phyloP scores from a whole-genome alignment of 1,139 yeast genomes.

The Suhomyces bribrorum region DNA sequence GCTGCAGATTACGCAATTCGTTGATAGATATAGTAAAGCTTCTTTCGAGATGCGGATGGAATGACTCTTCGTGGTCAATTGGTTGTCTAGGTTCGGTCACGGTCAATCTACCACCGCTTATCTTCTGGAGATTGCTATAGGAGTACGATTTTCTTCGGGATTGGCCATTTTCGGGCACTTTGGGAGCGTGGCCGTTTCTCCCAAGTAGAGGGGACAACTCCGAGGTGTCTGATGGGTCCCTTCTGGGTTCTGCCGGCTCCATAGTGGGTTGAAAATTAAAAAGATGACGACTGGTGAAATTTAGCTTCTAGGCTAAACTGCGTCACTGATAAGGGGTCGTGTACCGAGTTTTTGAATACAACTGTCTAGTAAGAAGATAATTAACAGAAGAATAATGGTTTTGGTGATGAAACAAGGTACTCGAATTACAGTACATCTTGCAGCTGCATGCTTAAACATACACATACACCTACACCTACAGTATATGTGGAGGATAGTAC shows the following conservation, averaged over 20 bases:
- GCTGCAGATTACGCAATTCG: conserved; percentile 4
- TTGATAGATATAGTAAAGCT: conserved; percentile 13
- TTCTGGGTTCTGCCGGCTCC: background rate
- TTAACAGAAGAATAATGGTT: no score
- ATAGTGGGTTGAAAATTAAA: background rate
- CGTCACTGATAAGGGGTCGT: background rate
- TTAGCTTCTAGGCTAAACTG: background rate
- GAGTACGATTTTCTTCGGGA: conserved; percentile 6
- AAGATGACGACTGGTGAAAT: no score
- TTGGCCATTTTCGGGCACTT: background rate
- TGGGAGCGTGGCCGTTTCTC: background rate
- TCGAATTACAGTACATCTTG: no score
- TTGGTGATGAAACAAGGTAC: no score
- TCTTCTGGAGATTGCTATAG: conserved; percentile 5
- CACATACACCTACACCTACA: no score
- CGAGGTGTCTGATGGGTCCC: background rate
- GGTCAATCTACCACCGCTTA: conserved; percentile 5
- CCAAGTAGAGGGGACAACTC: conserved; percentile 1
- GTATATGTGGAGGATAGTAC: no score
- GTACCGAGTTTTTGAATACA: no score
- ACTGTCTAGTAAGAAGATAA: no score
- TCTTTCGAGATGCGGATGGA: background rate
- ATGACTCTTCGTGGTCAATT: background rate
- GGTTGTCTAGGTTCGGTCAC: conserved; percentile 3
- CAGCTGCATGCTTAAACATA: no score